Percentiles rank a stretch among this genome's conserved stretches.
phyloP scores from a whole-genome alignment of 257 asterid genomes.

The Przewalskia tangutica region DNA sequence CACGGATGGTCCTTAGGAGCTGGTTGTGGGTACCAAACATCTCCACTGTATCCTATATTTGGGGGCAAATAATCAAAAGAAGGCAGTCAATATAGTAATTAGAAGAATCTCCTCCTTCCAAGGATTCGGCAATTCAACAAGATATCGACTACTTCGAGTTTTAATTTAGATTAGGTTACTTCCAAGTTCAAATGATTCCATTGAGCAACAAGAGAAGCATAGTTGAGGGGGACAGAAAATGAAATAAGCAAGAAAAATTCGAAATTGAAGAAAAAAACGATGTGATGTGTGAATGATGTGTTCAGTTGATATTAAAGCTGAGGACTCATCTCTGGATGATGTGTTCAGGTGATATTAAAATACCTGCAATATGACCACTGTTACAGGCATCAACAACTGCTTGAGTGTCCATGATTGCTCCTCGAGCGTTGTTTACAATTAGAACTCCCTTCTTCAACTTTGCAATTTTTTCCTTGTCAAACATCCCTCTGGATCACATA shows the following conservation, averaged over 20 bases:
- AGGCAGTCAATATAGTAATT: not conserved
- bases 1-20: slow-evolving; percentile 99
- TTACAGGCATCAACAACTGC: slow-evolving; percentile 94
- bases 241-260: not conserved
- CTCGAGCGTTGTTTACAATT: slow-evolving; percentile 93
- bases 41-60: slow-evolving; percentile 82
- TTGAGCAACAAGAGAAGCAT: not conserved
- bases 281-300: not conserved
- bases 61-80: not conserved
- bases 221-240: not conserved
- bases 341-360: not conserved
- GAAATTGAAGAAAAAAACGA: not conserved
- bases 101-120: not conserved
- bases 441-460: slow-evolving; percentile 89
- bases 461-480: slow-evolving; percentile 70
- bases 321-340: not conserved
- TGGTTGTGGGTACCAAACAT: slow-evolving; percentile 98
- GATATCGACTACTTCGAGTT: not conserved
- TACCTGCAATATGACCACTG: slow-evolving; percentile 96
- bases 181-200: no score
- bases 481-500: slow-evolving; percentile 57
- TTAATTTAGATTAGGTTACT: not conserved
- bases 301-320: not conserved
- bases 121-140: not conserved
- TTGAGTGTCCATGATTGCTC: slow-evolving; percentile 97